Evolutionary conservation across 2,329 filamentous ascomycete species (phyloP).

Genomic region (Exophiala sp.): DNA sequence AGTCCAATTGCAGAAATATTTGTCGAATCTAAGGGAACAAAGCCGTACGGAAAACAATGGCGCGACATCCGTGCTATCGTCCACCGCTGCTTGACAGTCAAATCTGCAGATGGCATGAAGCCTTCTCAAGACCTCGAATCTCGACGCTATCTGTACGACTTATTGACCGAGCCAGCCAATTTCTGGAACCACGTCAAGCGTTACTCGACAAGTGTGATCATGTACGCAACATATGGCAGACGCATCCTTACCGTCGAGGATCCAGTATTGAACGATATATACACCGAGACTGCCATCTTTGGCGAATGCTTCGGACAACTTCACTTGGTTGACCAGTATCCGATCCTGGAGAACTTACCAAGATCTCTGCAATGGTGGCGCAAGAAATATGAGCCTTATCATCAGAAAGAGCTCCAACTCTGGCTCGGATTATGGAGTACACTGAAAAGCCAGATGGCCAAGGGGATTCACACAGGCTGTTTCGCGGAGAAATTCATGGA

Average conservation of each 20-base stretch:
- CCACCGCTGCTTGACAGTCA: constrained; percentile 9
- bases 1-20: background rate
- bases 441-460: background rate
- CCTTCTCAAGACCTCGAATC: constrained; percentile 7
- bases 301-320: constrained; percentile 3
- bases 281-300: constrained; percentile 4
- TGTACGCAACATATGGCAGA: background rate
- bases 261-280: constrained; percentile 5
- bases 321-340: constrained; percentile 18
- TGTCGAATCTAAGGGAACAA: background rate
- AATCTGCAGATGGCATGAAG: constrained; percentile 12
- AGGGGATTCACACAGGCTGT: constrained; percentile 1
- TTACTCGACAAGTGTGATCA: constrained; percentile 9
- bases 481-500: constrained; percentile 15
- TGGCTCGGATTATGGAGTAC: background rate
- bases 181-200: constrained; percentile 9
- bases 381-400: constrained; percentile 4
- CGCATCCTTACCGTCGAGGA: constrained; percentile 1
- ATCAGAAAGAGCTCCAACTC: constrained; percentile 4
- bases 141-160: constrained; percentile 5
- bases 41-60: constrained; percentile 11
- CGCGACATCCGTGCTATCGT: constrained; percentile 7
- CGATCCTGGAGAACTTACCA: constrained; percentile 15
- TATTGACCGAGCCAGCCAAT: constrained; percentile 1
- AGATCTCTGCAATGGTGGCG: constrained; percentile 13